Evolutionary conservation across 176 grass and related monocot species (phyloP).

Genomic region (Aechmea fasciata): DNA sequence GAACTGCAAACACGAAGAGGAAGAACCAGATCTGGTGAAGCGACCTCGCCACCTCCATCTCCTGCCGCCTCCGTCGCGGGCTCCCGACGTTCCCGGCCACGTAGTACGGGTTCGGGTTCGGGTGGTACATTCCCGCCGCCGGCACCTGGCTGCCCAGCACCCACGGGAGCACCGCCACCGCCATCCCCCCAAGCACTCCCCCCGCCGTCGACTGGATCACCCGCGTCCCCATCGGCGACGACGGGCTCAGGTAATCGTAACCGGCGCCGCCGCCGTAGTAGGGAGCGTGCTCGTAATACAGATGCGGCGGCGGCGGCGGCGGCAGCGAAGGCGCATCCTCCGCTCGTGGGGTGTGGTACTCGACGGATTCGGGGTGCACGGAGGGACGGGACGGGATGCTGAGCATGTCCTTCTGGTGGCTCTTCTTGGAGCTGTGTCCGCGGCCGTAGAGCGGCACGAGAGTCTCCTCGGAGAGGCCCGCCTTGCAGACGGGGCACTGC

Average conservation of each 20-base stretch:
- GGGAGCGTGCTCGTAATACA: neutral
- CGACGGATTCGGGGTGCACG: constrained; percentile 15
- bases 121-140: constrained; percentile 17
- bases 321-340: constrained; percentile 11
- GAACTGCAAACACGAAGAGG: constrained; percentile 41
- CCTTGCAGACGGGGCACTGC: constrained; percentile 86
- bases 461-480: constrained; percentile 27
- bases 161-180: constrained; percentile 46
- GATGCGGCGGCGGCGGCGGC: neutral
- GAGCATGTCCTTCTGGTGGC: neutral
- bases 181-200: constrained; percentile 44
- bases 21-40: constrained; percentile 82
- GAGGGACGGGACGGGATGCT: constrained; percentile 38
- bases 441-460: constrained; percentile 89
- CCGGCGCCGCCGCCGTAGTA: no score
- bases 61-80: constrained; percentile 42
- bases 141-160: constrained; percentile 26
- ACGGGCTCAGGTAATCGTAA: neutral
- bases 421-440: constrained; percentile 30
- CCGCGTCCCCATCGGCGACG: neutral
- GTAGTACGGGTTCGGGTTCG: constrained; percentile 34
- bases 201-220: constrained; percentile 41
- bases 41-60: constrained; percentile 51
- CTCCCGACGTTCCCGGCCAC: constrained; percentile 7
- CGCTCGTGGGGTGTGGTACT: neutral